Evolutionary conservation across 495 filamentous ascomycete genomes (phyloP), one percentile per base, ranked within the genome.

Genomic region (Chlorociboria aeruginascens): DNA sequence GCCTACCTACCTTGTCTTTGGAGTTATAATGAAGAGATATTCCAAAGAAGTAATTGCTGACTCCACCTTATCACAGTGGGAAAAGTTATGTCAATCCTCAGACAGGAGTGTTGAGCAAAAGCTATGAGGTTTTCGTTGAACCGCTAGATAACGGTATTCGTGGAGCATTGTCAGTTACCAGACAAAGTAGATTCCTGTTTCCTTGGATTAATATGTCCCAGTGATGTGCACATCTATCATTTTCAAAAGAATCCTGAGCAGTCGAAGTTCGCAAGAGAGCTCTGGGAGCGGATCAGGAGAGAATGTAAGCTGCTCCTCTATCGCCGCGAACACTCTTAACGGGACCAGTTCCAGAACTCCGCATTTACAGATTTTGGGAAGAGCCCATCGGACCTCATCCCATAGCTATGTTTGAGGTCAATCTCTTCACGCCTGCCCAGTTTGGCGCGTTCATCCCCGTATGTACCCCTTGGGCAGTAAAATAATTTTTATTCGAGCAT

Each of bases 321-420:
- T 36, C n/a, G n/a, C 34, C 14, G 11, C 3, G 11, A 36, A 3
- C 34, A 6, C 34, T 36, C 13, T 25, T 25, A 37, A 35, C 16
- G 17, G 38, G 10, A 7, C 47, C 10, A 86, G 82, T 94, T 59
- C 89, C 89, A 12, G 89, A 95, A 59, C 73, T 95, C 13, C 75
- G 86, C 36, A 81, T 93, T 55, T 95, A 95, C 61, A 66, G 63
- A 2, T 68, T 93, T 53, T 93, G 76, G 71, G 81, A 92, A 54
- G 60, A 67, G 34, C 86, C 87, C 3, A 60, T 95, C 6, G 89
- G 89, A 0, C 89, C 89, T 2, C 89, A 95, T 56, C 81, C 83
- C 0, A 65, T 86, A 0, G 85, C 78, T 39, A 95, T 95, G 89
- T 86, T 95, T 54, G 89, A 95, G 63, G 89, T 95, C 12, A 92